phyloP scores from a whole-genome alignment of 768 basidiomycete species.

The Auricularia auricula-judae region DNA sequence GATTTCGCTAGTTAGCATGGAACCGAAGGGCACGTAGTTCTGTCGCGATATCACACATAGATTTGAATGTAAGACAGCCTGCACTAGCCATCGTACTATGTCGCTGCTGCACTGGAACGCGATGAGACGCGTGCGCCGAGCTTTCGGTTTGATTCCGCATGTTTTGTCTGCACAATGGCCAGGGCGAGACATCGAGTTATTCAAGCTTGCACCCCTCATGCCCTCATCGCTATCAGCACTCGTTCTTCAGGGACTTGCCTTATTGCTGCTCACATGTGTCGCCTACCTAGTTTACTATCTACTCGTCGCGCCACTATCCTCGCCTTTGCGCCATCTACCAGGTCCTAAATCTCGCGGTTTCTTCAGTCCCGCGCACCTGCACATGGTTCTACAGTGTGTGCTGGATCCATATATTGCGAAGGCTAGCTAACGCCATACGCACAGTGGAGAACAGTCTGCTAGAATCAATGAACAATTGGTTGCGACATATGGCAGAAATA shows the following conservation, averaged over 20 bases:
- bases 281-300: slow-evolving; percentile 34
- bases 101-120: not conserved
- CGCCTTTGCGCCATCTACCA: slow-evolving; percentile 37
- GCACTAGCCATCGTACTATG: too few relatives aligned
- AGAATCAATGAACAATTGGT: slow-evolving; percentile 30
- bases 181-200: not conserved
- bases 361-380: not conserved
- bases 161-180: not conserved
- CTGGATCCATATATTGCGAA: not conserved
- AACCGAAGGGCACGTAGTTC: too few relatives aligned
- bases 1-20: not conserved
- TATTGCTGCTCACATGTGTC: slow-evolving; percentile 25
- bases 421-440: not conserved
- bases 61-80: too few relatives aligned
- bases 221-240: not conserved
- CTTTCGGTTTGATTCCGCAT: not conserved
- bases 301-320: slow-evolving; percentile 31
- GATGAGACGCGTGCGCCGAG: not conserved
- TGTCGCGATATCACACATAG: too few relatives aligned
- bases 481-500: slow-evolving; percentile 36
- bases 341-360: slow-evolving; percentile 27
- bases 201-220: not conserved
- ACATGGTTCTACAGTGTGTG: slow-evolving; percentile 1
- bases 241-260: not conserved
- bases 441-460: not conserved